A percentile compares a stretch with the other conserved stretches of the same genome.
phyloP scores from a whole-genome alignment of 2,329 filamentous ascomycete genomes.

The Penicillium sp. region DNA sequence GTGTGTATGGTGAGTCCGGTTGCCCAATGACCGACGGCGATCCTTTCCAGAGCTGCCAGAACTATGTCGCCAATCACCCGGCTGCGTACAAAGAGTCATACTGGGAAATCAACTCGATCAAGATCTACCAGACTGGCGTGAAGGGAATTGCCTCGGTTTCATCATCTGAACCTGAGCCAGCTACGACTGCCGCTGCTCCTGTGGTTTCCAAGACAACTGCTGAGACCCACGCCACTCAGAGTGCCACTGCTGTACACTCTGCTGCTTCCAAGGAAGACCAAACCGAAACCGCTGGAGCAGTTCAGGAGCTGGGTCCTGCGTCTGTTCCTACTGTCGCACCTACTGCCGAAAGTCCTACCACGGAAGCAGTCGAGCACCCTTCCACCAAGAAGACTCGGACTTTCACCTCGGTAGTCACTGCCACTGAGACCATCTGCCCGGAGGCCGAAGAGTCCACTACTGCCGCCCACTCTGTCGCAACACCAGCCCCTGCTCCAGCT shows the following conservation, averaged over 20 bases:
- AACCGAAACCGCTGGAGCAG: not conserved
- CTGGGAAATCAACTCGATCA: slow-evolving; percentile 73
- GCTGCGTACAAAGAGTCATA: slow-evolving; percentile 68
- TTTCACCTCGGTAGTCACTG: slow-evolving; percentile 10
- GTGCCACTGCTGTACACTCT: not conserved
- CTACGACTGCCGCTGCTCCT: not conserved
- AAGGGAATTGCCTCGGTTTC: slow-evolving; percentile 5
- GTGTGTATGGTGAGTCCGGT: slow-evolving; percentile 46
- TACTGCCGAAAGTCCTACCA: not conserved
- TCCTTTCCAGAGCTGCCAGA: slow-evolving; percentile 64
- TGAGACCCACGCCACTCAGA: not conserved
- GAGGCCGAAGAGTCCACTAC: not conserved
- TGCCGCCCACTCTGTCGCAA: not conserved
- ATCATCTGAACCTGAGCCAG: not conserved
- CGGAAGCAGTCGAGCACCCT: not conserved
- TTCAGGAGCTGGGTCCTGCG: not conserved
- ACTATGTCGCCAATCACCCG: slow-evolving; percentile 70
- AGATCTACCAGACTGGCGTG: slow-evolving; percentile 53
- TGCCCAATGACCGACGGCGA: slow-evolving; percentile 57
- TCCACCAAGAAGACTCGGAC: slow-evolving; percentile 5
- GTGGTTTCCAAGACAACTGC: not conserved
- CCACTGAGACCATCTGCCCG: slow-evolving; percentile 20
- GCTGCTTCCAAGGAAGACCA: not conserved
- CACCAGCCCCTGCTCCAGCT: not conserved
- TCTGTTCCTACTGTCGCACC: not conserved